These are phyloP conservation scores for Eleusine indica DNA, from an alignment of 176 grass and related monocot species.

Conservation along the genomic window DNA sequence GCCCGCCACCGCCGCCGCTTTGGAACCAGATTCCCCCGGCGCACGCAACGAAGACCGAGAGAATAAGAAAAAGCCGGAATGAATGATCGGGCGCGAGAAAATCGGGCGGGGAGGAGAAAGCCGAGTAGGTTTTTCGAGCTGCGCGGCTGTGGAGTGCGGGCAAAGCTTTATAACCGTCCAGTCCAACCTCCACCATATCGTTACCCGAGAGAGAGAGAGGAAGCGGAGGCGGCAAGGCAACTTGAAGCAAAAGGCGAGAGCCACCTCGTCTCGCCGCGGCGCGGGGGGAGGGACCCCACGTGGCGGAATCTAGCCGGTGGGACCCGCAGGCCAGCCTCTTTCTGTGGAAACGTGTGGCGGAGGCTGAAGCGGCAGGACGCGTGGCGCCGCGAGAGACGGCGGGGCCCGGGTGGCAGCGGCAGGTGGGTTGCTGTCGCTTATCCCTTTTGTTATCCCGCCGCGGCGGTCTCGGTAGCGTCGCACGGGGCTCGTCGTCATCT, in stretches of 20 bases:
- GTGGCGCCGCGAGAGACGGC: neutral
- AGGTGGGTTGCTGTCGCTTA: slow-evolving; percentile 27
- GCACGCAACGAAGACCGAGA: neutral
- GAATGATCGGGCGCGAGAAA: neutral
- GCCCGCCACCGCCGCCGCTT: slow-evolving; percentile 11
- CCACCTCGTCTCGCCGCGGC: slow-evolving; percentile 30
- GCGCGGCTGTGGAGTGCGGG: neutral
- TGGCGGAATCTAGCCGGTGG: neutral
- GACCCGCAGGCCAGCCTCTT: neutral
- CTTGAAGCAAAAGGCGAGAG: neutral
- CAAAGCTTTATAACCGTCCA: slow-evolving; percentile 44
- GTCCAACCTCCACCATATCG: neutral
- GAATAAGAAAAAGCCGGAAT: neutral
- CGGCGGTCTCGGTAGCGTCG: neutral
- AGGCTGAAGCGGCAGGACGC: neutral
- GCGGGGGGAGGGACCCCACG: neutral
- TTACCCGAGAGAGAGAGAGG: neutral
- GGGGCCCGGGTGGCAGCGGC: neutral
- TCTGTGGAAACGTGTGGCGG: neutral
- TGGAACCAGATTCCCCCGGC: slow-evolving; percentile 15
- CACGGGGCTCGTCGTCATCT: neutral
- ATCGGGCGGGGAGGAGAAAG: neutral
- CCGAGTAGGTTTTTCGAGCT: neutral
- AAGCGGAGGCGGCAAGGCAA: slow-evolving; percentile 29
- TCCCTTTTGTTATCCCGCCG: neutral